Evolutionary conservation across 805 yeast species (phyloP).

Genomic region (Isabelozyma gotoi): DNA sequence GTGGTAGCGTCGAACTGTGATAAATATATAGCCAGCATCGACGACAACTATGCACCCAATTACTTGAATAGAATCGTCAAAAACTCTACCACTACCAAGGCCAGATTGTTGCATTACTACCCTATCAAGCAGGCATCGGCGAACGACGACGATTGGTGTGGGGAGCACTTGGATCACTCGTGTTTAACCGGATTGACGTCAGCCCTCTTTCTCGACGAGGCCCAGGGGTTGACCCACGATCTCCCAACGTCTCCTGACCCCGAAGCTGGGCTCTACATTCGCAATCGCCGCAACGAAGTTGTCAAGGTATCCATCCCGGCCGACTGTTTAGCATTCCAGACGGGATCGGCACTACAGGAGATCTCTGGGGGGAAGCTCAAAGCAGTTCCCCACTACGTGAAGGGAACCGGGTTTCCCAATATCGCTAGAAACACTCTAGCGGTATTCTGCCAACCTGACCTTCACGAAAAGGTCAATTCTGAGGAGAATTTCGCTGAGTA

Average conservation of each 20-base stretch:
- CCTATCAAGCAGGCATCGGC: conserved; percentile 22
- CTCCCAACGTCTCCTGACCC: conserved; percentile 42
- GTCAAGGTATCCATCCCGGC: conserved; percentile 54
- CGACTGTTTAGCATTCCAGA: conserved; percentile 60
- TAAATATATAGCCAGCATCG: conserved; percentile 29
- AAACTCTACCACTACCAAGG: conserved; percentile 55
- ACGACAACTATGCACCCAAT: conserved; percentile 27
- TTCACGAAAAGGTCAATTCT: conserved; percentile 47
- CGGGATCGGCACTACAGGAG: conserved; percentile 56
- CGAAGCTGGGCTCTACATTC: conserved; percentile 51
- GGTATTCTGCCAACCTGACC: conserved; percentile 60
- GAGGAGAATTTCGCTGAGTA: conserved; percentile 50
- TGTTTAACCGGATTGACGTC: conserved; percentile 60
- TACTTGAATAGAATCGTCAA: conserved; percentile 47
- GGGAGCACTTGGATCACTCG: conserved; percentile 60
- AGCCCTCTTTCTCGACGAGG: conserved; percentile 49
- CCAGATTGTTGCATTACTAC: conserved; percentile 56
- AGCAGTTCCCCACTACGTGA: conserved; percentile 60
- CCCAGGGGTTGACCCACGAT: conserved; percentile 15
- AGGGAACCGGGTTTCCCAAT: conserved; percentile 34
- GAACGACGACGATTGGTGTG: conserved; percentile 52
- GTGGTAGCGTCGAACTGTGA: conserved; percentile 58
- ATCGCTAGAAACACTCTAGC: conserved; percentile 57
- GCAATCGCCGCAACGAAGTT: conserved; percentile 40
- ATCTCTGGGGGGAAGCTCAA: conserved; percentile 48